phyloP scores from a whole-genome alignment of 2,329 filamentous ascomycete genomes.

The Pseudocercospora macadamiae region DNA sequence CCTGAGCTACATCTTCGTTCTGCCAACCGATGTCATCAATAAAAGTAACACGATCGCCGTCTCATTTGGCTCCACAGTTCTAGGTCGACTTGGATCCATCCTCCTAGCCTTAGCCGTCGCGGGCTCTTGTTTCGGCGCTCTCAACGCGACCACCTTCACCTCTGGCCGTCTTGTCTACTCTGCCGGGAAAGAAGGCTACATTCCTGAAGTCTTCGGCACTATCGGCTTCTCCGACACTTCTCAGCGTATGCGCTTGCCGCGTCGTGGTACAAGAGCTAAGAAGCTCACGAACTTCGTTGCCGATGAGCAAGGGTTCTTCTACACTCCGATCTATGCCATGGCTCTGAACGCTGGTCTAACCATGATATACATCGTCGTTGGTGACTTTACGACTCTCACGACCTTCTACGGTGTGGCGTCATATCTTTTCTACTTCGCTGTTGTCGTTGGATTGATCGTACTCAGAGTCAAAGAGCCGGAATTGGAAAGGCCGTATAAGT shows the following conservation, averaged over 20 bases:
- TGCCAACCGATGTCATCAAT: conserved; percentile 79
- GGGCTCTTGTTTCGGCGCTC: conserved; percentile 88
- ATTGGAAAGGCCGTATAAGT: conserved; percentile 87
- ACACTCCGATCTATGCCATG: conserved; percentile 92
- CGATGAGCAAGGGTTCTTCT: conserved; percentile 82
- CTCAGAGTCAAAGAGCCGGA: conserved; percentile 83
- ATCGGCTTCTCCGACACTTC: conserved; percentile 67
- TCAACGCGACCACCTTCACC: conserved; percentile 94
- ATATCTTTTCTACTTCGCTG: conserved; percentile 96
- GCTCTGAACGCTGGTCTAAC: conserved; percentile 77
- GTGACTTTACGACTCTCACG: conserved; percentile 87
- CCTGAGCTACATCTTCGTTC: conserved; percentile 89
- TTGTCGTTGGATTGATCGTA: conserved; percentile 89
- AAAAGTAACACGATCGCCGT: conserved; percentile 94
- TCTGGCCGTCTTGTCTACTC: conserved; percentile 89
- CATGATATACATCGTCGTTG: conserved; percentile 75
- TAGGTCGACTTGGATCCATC: conserved; percentile 79
- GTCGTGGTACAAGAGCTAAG: conserved; percentile 60
- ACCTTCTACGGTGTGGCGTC: conserved; percentile 98
- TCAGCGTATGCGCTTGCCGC: conserved; percentile 39
- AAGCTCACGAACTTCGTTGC: conserved; percentile 66
- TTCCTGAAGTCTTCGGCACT: conserved; percentile 79
- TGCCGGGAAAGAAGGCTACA: conserved; percentile 91
- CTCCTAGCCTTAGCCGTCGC: conserved; percentile 86
- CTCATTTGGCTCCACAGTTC: conserved; percentile 86